These are phyloP conservation scores for Rosa persica DNA, from an alignment of 306 rosid species.

Conservation along the genomic window DNA sequence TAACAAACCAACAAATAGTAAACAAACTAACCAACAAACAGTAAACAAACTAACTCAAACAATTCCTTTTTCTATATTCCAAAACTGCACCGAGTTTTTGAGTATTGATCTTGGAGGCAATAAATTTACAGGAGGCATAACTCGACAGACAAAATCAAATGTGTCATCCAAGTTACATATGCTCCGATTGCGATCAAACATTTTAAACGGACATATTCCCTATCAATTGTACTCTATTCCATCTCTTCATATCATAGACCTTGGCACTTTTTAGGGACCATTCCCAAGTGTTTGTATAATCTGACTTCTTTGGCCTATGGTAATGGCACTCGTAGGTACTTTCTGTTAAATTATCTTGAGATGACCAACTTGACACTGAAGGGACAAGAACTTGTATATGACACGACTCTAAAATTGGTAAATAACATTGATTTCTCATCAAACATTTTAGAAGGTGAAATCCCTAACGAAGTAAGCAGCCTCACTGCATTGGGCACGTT, in stretches of 20 bases:
- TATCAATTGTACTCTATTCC: neutral
- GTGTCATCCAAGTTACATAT: neutral
- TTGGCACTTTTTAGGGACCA: neutral
- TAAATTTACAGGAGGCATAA: neutral
- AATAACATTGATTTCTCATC: neutral
- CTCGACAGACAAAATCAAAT: neutral
- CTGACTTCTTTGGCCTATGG: neutral
- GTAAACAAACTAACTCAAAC: no score
- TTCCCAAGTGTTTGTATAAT: neutral
- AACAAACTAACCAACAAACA: neutral
- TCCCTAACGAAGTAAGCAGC: neutral
- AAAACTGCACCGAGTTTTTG: accelerated
- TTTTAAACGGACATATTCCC: neutral
- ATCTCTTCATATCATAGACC: neutral
- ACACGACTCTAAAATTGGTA: neutral
- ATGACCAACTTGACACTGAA: neutral
- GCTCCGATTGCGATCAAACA: neutral
- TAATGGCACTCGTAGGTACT: neutral
- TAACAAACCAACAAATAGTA: no score
- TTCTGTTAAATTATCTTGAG: neutral
- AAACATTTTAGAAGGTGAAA: neutral
- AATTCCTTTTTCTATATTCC: neutral
- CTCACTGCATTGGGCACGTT: neutral
- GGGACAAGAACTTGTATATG: neutral
- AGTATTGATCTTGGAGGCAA: neutral